phyloP scores from a whole-genome alignment of 164 flowering plant genomes.

The Stephania cephalantha region DNA sequence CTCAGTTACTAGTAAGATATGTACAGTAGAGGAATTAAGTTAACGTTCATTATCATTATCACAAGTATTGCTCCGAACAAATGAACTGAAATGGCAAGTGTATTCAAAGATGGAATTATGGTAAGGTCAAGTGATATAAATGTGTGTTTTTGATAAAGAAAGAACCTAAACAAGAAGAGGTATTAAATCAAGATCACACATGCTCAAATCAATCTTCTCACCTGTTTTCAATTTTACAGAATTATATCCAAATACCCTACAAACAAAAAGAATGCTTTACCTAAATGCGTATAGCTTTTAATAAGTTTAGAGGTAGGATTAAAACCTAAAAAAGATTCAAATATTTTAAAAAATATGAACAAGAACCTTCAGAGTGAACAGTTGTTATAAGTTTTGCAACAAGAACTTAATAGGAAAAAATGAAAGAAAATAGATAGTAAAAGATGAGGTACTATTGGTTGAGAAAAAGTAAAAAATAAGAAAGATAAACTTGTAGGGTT shows the following conservation, averaged over 20 bases:
- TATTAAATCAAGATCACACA: slow-evolving; percentile 93
- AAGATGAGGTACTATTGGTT: no score
- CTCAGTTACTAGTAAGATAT: no score
- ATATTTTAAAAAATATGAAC: not conserved
- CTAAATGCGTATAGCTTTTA: not conserved
- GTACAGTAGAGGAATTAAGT: no score
- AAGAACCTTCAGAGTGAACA: no score
- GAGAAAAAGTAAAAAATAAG: no score
- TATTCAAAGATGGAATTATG: slow-evolving; percentile 1
- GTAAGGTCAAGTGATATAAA: not conserved
- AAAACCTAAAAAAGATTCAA: not conserved
- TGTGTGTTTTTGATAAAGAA: not conserved
- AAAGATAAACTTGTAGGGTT: no score
- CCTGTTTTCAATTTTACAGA: slow-evolving; percentile 89
- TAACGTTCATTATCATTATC: no score
- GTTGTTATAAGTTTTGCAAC: no score
- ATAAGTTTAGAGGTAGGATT: not conserved
- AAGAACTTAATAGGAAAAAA: no score
- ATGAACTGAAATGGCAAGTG: not conserved
- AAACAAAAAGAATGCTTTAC: slow-evolving; percentile 14
- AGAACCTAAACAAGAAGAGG: slow-evolving; percentile 89
- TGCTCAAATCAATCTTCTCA: slow-evolving; percentile 82
- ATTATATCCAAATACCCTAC: slow-evolving; percentile 79
- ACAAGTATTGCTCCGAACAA: not conserved
- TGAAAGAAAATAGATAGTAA: no score